Evolutionary conservation across 331 rosid species (phyloP), one percentile per base, ranked within the genome.

Genomic region (Malus hybrid): DNA sequence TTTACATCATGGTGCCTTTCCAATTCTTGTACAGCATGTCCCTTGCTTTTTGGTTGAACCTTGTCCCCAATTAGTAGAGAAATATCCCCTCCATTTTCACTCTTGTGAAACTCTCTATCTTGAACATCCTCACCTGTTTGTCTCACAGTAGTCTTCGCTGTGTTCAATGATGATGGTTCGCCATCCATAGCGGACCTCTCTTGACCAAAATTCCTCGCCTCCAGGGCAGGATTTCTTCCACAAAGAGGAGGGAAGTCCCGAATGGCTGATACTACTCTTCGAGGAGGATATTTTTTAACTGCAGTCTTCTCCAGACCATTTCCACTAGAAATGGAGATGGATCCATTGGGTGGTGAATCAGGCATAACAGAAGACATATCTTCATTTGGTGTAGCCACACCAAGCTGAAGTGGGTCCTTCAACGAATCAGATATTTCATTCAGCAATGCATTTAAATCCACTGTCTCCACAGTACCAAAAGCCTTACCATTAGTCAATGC

Each of bases 161-260:
- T 54, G 10, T 36, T 71, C 10, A 34, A 31, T 36, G 66, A 24
- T 33, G 69, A 65, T 20, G 61, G 67, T 71, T 62, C 68, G n/a
- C 70, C 87, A 82, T 62, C 80, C 67, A 79, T 50, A 60, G 73
- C 65, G 31, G 74, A 56, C 22, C 44, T 64, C 69, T 71, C 86
- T 65, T 74, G 77, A 83, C 52, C 79, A 44, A 54, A 69, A 67
- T 46, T 59, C 32, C 31, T 48, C 33, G 7, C 64, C 44, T 57
- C 60, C 36, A 55, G 10, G 18, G 76, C 15, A 77, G 88, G 87
- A 80, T 82, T 83, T 65, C 83, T 83, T 76, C 97, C 94, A 74
- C 97, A 93, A n/a, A 77, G 73, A 77, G 73, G 88, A 68, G 98
- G 98, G 46, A 86, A 91, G 76, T 82, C 80, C 74, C 98, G 84